These are phyloP conservation scores for Immersiella caudata DNA, from an alignment of 495 filamentous ascomycete genomes.

Conservation along the genomic window DNA sequence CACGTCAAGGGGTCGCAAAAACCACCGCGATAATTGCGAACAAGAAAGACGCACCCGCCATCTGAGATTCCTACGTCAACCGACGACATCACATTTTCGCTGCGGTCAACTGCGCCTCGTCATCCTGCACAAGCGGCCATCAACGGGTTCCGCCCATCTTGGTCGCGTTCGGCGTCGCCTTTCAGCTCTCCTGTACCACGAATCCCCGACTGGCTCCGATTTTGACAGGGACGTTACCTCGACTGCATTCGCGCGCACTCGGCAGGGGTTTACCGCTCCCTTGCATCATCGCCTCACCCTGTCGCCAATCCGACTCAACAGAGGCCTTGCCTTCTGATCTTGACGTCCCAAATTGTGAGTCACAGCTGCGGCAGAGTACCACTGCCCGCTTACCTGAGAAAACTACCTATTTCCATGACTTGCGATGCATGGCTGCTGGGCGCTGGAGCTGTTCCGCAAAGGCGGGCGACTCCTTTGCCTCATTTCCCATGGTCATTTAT, in stretches of 20 bases:
- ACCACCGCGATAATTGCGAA: not conserved
- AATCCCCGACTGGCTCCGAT: conserved; percentile 21
- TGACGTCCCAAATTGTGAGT: conserved; percentile 47
- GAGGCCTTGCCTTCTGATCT: conserved; percentile 29
- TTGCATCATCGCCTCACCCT: conserved; percentile 41
- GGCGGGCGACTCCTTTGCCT: not conserved
- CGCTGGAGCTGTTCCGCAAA: not conserved
- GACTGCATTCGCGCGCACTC: conserved; percentile 38
- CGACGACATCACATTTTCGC: conserved; percentile 18
- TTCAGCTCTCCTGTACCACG: conserved; percentile 25
- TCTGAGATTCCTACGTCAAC: conserved; percentile 19
- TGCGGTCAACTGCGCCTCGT: conserved; percentile 28
- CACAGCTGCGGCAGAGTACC: conserved; percentile 38
- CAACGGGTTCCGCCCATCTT: conserved; percentile 8
- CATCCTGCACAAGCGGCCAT: conserved; percentile 18
- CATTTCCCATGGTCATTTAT: conserved; percentile 12
- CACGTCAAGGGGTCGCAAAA: not conserved
- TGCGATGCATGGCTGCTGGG: conserved; percentile 20
- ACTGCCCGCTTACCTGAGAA: conserved; percentile 26
- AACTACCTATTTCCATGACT: conserved; percentile 17
- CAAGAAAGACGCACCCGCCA: not conserved
- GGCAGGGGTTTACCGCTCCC: conserved; percentile 37
- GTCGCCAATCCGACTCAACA: conserved; percentile 42
- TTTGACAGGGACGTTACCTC: conserved; percentile 18
- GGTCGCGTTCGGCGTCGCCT: conserved; percentile 27